Percentiles rank a stretch among this genome's conserved stretches.
Evolutionary conservation across 2,329 filamentous ascomycete species (phyloP).

Genomic region (Cryphonectria japonica): DNA sequence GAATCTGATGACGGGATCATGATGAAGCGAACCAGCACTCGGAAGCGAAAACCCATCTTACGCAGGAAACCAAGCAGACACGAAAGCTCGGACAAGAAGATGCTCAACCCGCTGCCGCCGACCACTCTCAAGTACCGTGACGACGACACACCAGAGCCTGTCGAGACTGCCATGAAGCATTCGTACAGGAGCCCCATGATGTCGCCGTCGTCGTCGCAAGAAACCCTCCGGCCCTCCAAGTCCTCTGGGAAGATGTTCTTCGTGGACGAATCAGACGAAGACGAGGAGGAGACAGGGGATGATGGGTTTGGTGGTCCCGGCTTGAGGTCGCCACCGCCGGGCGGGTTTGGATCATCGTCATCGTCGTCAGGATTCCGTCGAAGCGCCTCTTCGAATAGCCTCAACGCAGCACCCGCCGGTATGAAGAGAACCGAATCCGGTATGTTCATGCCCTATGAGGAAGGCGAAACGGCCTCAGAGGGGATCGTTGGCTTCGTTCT

Average conservation of each 20-base stretch:
- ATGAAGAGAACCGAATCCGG: conserved; percentile 82
- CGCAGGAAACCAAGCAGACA: conserved; percentile 48
- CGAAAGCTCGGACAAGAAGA: conserved; percentile 69
- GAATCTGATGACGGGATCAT: conserved; percentile 81
- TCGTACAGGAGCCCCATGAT: conserved; percentile 57
- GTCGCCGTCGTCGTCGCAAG: conserved; percentile 79
- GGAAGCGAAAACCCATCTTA: conserved; percentile 58
- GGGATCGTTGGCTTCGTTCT: conserved; percentile 79
- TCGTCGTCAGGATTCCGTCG: conserved; percentile 47
- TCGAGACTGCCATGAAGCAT: conserved; percentile 66
- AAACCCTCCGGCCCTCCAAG: conserved; percentile 75
- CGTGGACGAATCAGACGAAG: conserved; percentile 62
- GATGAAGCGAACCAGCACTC: conserved; percentile 71
- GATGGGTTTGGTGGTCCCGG: conserved; percentile 32
- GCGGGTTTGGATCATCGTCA: conserved; percentile 23
- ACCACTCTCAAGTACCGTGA: conserved; percentile 85
- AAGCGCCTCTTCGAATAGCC: conserved; percentile 52
- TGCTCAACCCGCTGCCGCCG: conserved; percentile 83
- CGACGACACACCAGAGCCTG: conserved; percentile 75
- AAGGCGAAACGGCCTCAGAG: conserved; percentile 66
- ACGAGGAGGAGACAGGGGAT: conserved; percentile 46
- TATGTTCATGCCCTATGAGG: conserved; percentile 89
- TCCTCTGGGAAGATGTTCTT: conserved; percentile 69
- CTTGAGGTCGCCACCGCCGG: conserved; percentile 31
- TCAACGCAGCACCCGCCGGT: conserved; percentile 58